phyloP scores from a whole-genome alignment of 78 protist genomes.

The Dictyostelium purpureum region DNA sequence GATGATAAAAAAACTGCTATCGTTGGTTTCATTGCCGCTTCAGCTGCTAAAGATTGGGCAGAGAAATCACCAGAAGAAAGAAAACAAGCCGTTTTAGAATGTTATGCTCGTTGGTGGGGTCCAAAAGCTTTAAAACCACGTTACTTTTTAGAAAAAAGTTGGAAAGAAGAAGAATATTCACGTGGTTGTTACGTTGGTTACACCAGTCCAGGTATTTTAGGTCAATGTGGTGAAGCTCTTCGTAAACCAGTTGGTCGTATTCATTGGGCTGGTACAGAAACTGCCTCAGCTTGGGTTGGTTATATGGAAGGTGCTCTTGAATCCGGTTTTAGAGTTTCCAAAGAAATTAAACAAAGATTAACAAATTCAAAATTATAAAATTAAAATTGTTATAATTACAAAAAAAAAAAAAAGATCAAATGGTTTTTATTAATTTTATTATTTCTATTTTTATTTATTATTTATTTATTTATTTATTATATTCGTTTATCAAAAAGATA shows the following conservation, averaged over 20 bases:
- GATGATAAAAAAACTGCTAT: slow-evolving; percentile 71
- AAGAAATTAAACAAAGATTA: slow-evolving; percentile 49
- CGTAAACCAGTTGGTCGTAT: slow-evolving; percentile 76
- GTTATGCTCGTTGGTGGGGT: slow-evolving; percentile 80
- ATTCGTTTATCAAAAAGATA: neutral
- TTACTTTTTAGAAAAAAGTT: slow-evolving; percentile 51
- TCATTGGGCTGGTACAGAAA: slow-evolving; percentile 83
- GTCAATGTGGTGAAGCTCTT: slow-evolving; percentile 21
- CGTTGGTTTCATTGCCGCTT: slow-evolving; percentile 74
- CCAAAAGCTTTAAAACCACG: slow-evolving; percentile 37
- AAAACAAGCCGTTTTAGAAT: slow-evolving; percentile 61
- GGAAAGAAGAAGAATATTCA: slow-evolving; percentile 75
- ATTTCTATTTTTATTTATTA: too few relatives aligned
- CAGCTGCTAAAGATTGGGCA: slow-evolving; percentile 47
- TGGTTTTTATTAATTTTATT: too few relatives aligned
- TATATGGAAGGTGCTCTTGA: slow-evolving; percentile 87
- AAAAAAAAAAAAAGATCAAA: neutral
- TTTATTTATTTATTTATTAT: neutral
- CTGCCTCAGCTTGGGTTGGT: slow-evolving; percentile 77
- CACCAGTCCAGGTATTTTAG: slow-evolving; percentile 57
- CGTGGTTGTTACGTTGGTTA: slow-evolving; percentile 72
- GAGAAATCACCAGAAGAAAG: slow-evolving; percentile 66
- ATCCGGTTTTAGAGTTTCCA: slow-evolving; percentile 67
- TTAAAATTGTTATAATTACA: neutral
- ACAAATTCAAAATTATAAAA: slow-evolving; percentile 13